Evolutionary conservation across 768 basidiomycete genomes (phyloP).

Genomic region (Collybia sordida): DNA sequence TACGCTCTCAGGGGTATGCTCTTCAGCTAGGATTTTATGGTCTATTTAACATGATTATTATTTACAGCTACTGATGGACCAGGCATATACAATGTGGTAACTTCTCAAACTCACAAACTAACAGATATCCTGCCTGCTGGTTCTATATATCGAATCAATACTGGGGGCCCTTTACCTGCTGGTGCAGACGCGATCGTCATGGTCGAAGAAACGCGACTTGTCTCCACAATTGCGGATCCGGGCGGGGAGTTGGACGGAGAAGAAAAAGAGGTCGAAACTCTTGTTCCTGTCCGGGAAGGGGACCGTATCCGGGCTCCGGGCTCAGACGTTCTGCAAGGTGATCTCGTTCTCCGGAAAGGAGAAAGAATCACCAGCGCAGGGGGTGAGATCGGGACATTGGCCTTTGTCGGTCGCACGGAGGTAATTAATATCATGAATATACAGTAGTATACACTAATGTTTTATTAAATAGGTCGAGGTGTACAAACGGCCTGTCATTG

Average conservation of each 20-base stretch:
- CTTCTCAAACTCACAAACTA: slow-evolving; percentile 50
- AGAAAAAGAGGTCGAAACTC: slow-evolving; percentile 68
- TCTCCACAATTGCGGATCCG: slow-evolving; percentile 44
- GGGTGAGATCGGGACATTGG: slow-evolving; percentile 82
- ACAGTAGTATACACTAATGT: not conserved
- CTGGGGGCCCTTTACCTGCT: slow-evolving; percentile 75
- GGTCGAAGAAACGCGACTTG: slow-evolving; percentile 88
- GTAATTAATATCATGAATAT: slow-evolving; percentile 34
- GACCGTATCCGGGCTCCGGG: slow-evolving; percentile 78
- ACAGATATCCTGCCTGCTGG: slow-evolving; percentile 46
- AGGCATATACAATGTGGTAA: slow-evolving; percentile 68
- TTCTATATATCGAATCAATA: slow-evolving; percentile 77
- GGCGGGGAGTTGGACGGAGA: slow-evolving; percentile 46
- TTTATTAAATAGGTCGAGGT: slow-evolving; percentile 57
- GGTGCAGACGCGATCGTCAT: slow-evolving; percentile 83
- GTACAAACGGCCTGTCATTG: slow-evolving; percentile 70
- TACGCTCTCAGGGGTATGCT: slow-evolving; percentile 75
- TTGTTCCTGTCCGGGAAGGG: slow-evolving; percentile 56
- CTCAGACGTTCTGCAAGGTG: slow-evolving; percentile 70
- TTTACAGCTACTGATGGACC: slow-evolving; percentile 59
- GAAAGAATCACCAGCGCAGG: slow-evolving; percentile 64
- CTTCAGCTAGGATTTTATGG: not conserved
- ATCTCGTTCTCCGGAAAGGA: slow-evolving; percentile 62
- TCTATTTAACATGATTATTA: not conserved
- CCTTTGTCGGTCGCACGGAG: slow-evolving; percentile 74